Base-by-base conservation (phyloP, 805 yeast species). In the Candida ortonii region DNA sequence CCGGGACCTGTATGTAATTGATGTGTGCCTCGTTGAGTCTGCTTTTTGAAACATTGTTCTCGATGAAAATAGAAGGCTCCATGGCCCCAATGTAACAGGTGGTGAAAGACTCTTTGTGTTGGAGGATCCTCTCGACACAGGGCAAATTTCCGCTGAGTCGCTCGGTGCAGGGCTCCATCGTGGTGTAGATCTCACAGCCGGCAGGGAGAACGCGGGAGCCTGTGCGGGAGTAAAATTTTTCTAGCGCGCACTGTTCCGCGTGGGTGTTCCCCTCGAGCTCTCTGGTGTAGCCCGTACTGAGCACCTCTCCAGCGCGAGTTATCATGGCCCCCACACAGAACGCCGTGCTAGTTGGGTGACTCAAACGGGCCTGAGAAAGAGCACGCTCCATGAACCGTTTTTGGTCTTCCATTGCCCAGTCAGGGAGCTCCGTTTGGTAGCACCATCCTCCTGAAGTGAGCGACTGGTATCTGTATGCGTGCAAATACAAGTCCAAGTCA, bases 111-210 rank as follows among this genome's bases (percentile, higher is more conserved):
- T 63, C 67, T 1, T 50, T 44, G 0, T 76, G 57, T 4, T 63
- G 68, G 31, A 89, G 52, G 6, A 93, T 78, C 18, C 97, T 70
- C 41, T 88, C 88, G 3, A 78, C 79, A 60, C 98, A 93, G 0
- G 98, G 96, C 33, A 69, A 50, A 47, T 90, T 89, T 0, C 97
- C 97, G 53, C 96, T 87, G 21, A 90, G 64, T 34, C 98, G 69
- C 37, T 75, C 73, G 5, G 95, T 80, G 55, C 98, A 93, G 1
- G 98, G 98, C 54, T 93, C 98, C 97, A 93, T 93, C 0, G 97
- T 87, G 0, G 97, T 90, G 58, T 85, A 93, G 9, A 93, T 59
- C 23, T 84, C 85, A 0, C 93, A 76, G 0, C 95, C 95, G 7
- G 49, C 53, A 1, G 96, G 96, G 3, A 87, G 66, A 3, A 61